Evolutionary conservation across 2,329 filamentous ascomycete species (phyloP).

Genomic region (Diplodia mutila): DNA sequence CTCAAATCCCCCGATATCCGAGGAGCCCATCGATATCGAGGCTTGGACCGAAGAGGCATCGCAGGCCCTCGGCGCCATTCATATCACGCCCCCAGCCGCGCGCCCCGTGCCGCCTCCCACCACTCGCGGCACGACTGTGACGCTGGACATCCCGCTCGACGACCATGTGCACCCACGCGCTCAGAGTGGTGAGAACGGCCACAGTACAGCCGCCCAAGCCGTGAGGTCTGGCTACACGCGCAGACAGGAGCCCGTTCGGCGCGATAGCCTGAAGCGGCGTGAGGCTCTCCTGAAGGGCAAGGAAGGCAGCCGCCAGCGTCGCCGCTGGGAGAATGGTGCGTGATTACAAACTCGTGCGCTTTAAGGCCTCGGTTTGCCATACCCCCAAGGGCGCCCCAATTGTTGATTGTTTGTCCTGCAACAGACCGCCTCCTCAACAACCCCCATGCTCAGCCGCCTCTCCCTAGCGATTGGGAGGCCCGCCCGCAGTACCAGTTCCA

Average conservation of each 20-base stretch:
- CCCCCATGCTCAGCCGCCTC: conserved; percentile 81
- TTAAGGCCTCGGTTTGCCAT: background rate
- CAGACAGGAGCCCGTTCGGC: conserved; percentile 59
- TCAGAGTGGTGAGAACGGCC: conserved; percentile 34
- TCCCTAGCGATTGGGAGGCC: conserved; percentile 80
- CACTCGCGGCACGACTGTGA: conserved; percentile 60
- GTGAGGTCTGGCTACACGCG: conserved; percentile 51
- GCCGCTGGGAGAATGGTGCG: conserved; percentile 92
- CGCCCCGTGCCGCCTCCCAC: conserved; percentile 29
- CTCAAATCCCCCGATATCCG: background rate
- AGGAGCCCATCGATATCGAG: conserved; percentile 46
- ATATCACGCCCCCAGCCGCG: conserved; percentile 40
- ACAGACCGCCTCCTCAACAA: conserved; percentile 84
- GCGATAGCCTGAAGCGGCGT: conserved; percentile 67
- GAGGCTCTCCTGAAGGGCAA: conserved; percentile 85
- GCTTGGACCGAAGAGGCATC: conserved; percentile 55
- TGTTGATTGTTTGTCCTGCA: background rate
- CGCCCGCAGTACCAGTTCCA: conserved; percentile 79
- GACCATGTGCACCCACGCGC: conserved; percentile 47
- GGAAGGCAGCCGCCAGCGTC: conserved; percentile 81
- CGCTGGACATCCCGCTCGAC: conserved; percentile 78
- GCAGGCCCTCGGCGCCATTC: conserved; percentile 46
- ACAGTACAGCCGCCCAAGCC: conserved; percentile 48
- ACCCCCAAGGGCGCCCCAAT: background rate
- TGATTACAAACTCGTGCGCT: background rate